Evolutionary conservation across 768 basidiomycete species (phyloP), one percentile per base, ranked within the genome.

Genomic region (Clitopilus hobsonii): DNA sequence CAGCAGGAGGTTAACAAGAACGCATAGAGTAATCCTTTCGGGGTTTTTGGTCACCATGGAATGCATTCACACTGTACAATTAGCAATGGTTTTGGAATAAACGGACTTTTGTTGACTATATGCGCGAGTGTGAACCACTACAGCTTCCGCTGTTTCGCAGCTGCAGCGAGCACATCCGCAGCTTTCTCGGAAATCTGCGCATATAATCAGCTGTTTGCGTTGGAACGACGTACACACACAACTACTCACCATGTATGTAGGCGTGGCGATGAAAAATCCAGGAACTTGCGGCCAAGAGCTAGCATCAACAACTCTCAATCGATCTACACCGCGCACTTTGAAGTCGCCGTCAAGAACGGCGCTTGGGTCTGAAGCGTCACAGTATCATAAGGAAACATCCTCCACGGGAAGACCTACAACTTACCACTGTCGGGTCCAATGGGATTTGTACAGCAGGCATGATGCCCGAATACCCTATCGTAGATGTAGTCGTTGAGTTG

Each of bases 281-380:
- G 68, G 69, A 25, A 69, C 66, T 28, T 58, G 61, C 13, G 65
- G 59, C 68, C 67, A 66, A 4, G 67, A 62, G 51, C 67, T 69
- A 0, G 64, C 61, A 53, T 71, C 68, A 8, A 71, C 67, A 5
- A 71, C 69, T 14, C 67, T 60, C 16, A 71, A 63, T 26, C 58
- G 61, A 18, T 60, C 52, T 2, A 71, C 67, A 6, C 69, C 68
- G 20, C 65, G 59, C 16, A 71, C 68, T 30, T 57, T 62, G 54
- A 71, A 69, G 38, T 71, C 51, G 16, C 63, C 63, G 48, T 69
- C 66, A 16, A 69, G 61, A 10, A 71, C 68, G 28, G 68, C 66
- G 23, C 62, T 61, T 10, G 61, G 54, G 41, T 69, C 68, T 69
- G 36, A 3, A 38, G 52, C 28, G 26, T 5, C 1, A 22, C 5